phyloP scores from a whole-genome alignment of 495 filamentous ascomycete genomes.

The Neurospora tetraspora region DNA sequence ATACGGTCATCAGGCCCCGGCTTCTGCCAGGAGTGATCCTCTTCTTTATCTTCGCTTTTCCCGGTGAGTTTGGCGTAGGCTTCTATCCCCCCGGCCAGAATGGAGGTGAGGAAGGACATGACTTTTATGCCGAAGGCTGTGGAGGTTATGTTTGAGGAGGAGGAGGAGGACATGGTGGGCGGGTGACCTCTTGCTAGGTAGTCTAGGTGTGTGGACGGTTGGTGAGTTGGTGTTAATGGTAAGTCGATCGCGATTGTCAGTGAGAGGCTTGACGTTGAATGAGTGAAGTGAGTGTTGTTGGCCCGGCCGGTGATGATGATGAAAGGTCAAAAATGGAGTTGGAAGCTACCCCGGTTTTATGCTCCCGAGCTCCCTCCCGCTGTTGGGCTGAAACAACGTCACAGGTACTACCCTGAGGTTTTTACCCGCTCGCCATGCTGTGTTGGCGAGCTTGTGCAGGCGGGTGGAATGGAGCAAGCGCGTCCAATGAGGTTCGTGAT shows the following conservation, averaged over 20 bases:
- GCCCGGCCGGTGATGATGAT: background rate
- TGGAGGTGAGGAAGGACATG: background rate
- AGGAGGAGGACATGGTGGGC: background rate
- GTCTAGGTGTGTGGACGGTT: no score
- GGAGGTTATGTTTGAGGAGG: background rate
- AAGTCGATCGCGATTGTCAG: no score
- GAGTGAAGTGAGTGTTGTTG: no score
- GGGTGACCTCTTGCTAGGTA: no score
- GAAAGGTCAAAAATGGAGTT: background rate
- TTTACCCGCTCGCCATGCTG: background rate
- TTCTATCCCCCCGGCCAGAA: background rate
- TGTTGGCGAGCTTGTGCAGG: background rate
- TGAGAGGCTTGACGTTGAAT: no score
- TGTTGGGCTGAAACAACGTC: background rate
- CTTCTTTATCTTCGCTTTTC: background rate
- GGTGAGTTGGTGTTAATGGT: no score
- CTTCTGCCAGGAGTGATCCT: conserved; percentile 7
- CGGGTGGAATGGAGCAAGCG: background rate
- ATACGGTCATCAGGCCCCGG: conserved; percentile 7
- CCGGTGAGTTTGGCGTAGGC: background rate
- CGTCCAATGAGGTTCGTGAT: background rate
- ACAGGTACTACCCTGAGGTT: background rate
- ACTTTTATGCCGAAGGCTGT: background rate
- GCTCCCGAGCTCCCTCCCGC: background rate
- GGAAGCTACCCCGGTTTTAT: background rate